A percentile compares a stretch with the other conserved stretches of the same genome.
Evolutionary conservation across 2,329 filamentous ascomycete species (phyloP).

Genomic region (Claviceps humidiphila): DNA sequence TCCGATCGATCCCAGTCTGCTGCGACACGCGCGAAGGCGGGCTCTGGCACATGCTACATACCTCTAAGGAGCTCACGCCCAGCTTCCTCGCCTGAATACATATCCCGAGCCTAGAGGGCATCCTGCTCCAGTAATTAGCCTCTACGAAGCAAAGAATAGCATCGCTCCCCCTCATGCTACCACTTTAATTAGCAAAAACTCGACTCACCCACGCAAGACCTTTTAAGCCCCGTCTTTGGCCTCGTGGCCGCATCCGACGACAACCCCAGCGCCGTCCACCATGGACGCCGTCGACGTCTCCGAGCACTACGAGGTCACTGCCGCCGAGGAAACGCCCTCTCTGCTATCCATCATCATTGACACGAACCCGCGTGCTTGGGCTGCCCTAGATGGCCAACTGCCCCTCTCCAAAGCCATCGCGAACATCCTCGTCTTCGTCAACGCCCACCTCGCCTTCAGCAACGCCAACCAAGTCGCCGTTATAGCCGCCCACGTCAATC

Average conservation of each 20-base stretch:
- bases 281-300: conserved; percentile 46
- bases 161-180: no score
- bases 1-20: no score
- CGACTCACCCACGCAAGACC: not conserved
- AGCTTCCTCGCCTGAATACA: no score
- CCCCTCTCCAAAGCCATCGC: conserved; percentile 75
- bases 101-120: no score
- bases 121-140: no score
- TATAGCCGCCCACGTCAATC: conserved; percentile 76
- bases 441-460: conserved; percentile 88
- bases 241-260: conserved; percentile 20
- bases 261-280: conserved; percentile 11
- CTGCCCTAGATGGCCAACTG: conserved; percentile 58
- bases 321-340: conserved; percentile 53
- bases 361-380: conserved; percentile 93
- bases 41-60: no score
- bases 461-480: conserved; percentile 88
- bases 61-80: no score
- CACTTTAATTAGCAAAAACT: not conserved
- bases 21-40: no score
- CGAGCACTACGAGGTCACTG: conserved; percentile 44
- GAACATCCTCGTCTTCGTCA: conserved; percentile 87
- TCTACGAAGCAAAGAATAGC: no score
- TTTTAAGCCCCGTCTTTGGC: conserved; percentile 6
- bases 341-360: conserved; percentile 86